A percentile compares a stretch with the other conserved stretches of the same genome.
Conservation (phyloP, 2,329 filamentous ascomycete genomes). For the Cladophialophora exuberans region DNA sequence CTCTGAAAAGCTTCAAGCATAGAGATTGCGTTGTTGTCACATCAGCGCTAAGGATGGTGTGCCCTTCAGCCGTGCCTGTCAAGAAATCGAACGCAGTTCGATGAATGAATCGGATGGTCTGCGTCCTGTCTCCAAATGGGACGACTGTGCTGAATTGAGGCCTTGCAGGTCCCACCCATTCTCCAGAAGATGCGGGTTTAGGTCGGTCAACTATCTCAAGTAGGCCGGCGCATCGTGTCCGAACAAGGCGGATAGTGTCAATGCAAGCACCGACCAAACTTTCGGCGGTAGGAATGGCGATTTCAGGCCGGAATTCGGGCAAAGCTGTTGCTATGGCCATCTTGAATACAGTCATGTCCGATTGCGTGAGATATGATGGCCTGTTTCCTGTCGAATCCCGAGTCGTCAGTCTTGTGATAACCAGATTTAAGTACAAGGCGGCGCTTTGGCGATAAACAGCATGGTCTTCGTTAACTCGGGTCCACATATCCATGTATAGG, state of each 20-base stretch:
- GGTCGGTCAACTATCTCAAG: background rate
- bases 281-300: background rate
- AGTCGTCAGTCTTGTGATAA: background rate
- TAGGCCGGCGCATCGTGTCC: slow-evolving; percentile 11
- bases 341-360: background rate
- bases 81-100: background rate
- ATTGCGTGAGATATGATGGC: background rate
- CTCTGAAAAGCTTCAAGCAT: no score
- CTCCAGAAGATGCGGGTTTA: no score
- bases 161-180: no score
- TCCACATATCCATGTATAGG: slow-evolving; percentile 12
- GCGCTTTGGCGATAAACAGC: slow-evolving; percentile 8
- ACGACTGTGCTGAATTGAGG: background rate
- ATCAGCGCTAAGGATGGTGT: background rate
- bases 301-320: no score
- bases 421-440: slow-evolving; percentile 4
- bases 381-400: background rate
- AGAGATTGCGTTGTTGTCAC: no score
- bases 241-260: background rate
- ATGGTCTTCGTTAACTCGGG: slow-evolving; percentile 7
- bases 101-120: background rate
- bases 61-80: background rate
- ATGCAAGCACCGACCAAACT: background rate
- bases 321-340: no score
- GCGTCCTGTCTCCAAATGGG: background rate